These are phyloP conservation scores for Tylopilus vinaceipallidus DNA, from an alignment of 768 basidiomycete species.

Conservation along the genomic window DNA sequence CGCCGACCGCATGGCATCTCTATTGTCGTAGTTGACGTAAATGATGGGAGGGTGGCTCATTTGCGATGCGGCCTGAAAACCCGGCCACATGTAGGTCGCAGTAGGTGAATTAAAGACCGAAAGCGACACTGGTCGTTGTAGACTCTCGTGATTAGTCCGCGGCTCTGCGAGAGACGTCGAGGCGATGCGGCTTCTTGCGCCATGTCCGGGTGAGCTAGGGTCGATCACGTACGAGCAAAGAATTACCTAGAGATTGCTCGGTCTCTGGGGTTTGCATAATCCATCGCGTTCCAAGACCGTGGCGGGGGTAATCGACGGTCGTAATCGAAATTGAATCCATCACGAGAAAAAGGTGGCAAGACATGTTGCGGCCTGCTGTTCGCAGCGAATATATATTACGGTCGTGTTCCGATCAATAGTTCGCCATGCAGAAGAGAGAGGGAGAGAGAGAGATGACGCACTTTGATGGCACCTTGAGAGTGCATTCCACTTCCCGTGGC, in stretches of 20 bases:
- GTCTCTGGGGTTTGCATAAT: conserved; percentile 21
- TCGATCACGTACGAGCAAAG: conserved; percentile 4
- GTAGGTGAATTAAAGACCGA: conserved; percentile 43
- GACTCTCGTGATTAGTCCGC: conserved; percentile 22
- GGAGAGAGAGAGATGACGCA: conserved; percentile 21
- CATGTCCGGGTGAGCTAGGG: conserved; percentile 20
- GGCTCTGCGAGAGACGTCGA: conserved; percentile 21
- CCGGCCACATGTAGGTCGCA: conserved; percentile 49
- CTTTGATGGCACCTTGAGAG: conserved; percentile 23
- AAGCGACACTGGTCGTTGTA: conserved; percentile 36
- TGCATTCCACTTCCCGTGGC: conserved; percentile 22
- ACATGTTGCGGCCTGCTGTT: conserved; percentile 35
- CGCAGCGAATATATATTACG: conserved; percentile 21
- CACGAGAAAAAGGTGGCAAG: conserved; percentile 32
- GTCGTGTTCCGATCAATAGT: conserved; percentile 26
- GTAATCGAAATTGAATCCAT: conserved; percentile 33
- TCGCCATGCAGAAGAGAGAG: conserved; percentile 9
- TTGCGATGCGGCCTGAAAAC: conserved; percentile 42
- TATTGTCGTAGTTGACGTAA: conserved; percentile 37
- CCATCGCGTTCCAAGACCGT: conserved; percentile 30
- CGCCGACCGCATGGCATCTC: conserved; percentile 32
- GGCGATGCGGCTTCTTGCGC: conserved; percentile 20
- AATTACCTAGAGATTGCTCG: conserved; percentile 28
- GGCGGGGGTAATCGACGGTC: conserved; percentile 33
- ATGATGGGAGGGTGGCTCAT: conserved; percentile 40